Base-by-base conservation (phyloP, 1,284 basidiomycete genomes). In the Flammula alnicola region DNA sequence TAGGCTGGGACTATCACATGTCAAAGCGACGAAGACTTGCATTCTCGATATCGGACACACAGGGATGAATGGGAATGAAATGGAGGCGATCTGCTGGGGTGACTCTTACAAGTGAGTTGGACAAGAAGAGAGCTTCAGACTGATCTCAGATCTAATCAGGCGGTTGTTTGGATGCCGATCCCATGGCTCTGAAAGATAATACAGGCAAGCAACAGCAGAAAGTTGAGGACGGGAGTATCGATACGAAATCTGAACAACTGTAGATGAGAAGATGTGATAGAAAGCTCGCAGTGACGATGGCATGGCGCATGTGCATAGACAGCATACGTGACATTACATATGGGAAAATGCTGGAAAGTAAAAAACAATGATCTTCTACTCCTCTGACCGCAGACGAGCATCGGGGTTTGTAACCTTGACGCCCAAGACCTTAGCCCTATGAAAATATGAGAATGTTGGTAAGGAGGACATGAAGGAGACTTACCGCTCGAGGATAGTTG, bases 311-410 rank as follows among this genome's bases (percentile, higher is more conserved):
- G 62, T 59, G 61, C 54, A 68, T 67, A 66, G 63, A 66, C 58
- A 61, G 62, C 66, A 70, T 70, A 69, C 62, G 66, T 58, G 63
- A 61, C 64, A 66, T 63, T 69, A 74, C 69, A 72, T 68, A 63
- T 58, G 61, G 54, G 62, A 57, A 59, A 58, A 67, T 69, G 68
- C 59, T 58, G 62, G 52, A 65, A 61, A 62, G 44, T 47, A 63
- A 64, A 56, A 48, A 61, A 59, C 63, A 52, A 54, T 54, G 68
- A 58, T 63, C 68, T 63, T 76, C 77, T 83, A 89, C 87, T 99
- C 97, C 81, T 98, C 95, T 71, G 95, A 92, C 77, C 96, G 91
- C 76, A 99, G 84, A 71, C 93, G 93, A 66, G 92, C 97, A 63
- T 88, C 85, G 58, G 93, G 73, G 83, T 99, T 99, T 62, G 94